Evolutionary conservation across 2,329 filamentous ascomycete genomes (phyloP), one percentile per base, ranked within the genome.

Genomic region (Trichoderma citrinoviride): DNA sequence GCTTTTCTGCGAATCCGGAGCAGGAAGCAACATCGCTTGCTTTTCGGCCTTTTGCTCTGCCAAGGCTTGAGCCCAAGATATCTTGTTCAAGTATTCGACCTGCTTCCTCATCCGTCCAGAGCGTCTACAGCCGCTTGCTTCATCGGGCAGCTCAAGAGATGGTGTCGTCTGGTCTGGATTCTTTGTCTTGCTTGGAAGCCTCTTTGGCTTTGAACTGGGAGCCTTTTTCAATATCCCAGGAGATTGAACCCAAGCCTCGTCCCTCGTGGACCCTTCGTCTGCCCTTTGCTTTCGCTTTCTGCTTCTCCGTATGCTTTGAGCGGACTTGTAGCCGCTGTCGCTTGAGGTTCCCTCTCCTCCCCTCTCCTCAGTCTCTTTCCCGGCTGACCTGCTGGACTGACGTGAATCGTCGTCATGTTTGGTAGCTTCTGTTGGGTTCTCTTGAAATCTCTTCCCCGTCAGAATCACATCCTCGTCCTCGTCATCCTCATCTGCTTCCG

Each of bases 91-190:
- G 43, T 73, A 75, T 43, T 74, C 71, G 17, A 67, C 69, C 62
- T 73, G 71, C 49, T 72, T 76, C 29, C 72, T 70, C 15, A 66
- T 69, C 40, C 74, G 71, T 6, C 71, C 70, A 44, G 73, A 73
- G 15, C 70, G 70, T 57, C 72, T 69, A 23, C 68, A 67, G 1
- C 61, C 61, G 23, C 29, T 52, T 27, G 27, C 7, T n/a, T 67
- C 66, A 53, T 53, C 62, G 12, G 57, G 49, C 40, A 58, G 71
- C 67, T 67, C 25, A 33, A 23, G 19, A 3, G 19, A 15, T 14
- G 55, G 17, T 58, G 40, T 17, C 17, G 43, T 52, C 21, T 25
- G 40, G 10, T 17, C 17, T 2, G 33, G 10, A 1, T 52, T 12
- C 10, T 41, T 33, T n/a, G 4, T 10, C 19, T 43, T 19, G 29